Evolutionary conservation across 192 early-diverging fungal species (phyloP), one percentile per base, ranked within the genome.

Genomic region (Geranomyces michiganensis): DNA sequence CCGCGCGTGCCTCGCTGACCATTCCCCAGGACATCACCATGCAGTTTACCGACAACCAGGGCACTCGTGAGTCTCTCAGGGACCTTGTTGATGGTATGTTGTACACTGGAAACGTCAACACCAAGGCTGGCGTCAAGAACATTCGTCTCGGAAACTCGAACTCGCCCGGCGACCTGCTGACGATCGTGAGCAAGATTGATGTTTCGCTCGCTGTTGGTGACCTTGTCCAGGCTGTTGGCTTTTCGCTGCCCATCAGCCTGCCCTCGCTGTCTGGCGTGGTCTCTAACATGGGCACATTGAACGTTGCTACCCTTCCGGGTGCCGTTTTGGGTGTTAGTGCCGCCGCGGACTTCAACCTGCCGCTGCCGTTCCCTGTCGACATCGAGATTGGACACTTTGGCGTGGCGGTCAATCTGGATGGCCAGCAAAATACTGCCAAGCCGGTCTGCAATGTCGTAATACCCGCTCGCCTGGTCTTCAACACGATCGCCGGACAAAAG

Each of bases 311-410:
- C 6, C 21, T 30, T 19, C 73, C 66, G 26, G 66, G 29, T 7
- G 22, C 29, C 12, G 7, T 32, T 4, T 19, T 68, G 24, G 53
- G 51, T n/a, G 32, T 62, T n/a, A 24, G n/a, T 1, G 65, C 65
- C 19, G 73, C 67, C 33, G 62, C 65, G 26, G 67, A 62, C 60
- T 72, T 72, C 21, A 55, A 48, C 32, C 56, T 78, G 6, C 61
- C 63, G 26, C 21, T 78, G 24, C 76, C 76, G 14, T 73, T 77
- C 59, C 55, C 69, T 27, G 69, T 71, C 32, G 72, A 78, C 44
- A 33, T 74, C 9, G 56, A 69, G 17, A 74, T 78, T 59, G 63
- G 63, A 32, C 68, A 70, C 56, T 13, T 72, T 69, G 66, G 66
- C 26, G 58, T 49, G 3, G 32, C 49, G 4, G 59, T 71, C 1